Percentiles rank a stretch among this genome's conserved stretches.
Conservation (phyloP, 495 filamentous ascomycete species). For the Penicillium canescens region DNA sequence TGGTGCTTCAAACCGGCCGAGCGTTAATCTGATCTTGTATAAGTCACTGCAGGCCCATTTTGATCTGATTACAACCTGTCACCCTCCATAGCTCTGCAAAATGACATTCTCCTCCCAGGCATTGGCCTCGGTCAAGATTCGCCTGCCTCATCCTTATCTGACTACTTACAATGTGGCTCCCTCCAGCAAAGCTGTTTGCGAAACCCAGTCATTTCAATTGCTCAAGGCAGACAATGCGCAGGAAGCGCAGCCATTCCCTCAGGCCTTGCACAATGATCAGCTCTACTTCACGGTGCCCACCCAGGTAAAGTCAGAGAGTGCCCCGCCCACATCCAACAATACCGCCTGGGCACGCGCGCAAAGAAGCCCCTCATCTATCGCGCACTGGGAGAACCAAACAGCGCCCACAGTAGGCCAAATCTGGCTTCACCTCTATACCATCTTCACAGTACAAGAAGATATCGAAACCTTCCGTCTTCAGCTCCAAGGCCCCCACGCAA, state of each 20-base stretch:
- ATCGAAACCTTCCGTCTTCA: slow-evolving; percentile 16
- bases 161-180: slow-evolving; percentile 14
- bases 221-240: slow-evolving; percentile 2
- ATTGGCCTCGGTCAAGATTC: slow-evolving; percentile 11
- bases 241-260: slow-evolving; percentile 12
- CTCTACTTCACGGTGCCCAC: slow-evolving; percentile 6
- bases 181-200: slow-evolving; percentile 1
- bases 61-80: not conserved
- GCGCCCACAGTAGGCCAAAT: slow-evolving; percentile 51
- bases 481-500: slow-evolving; percentile 6
- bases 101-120: not conserved
- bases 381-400: slow-evolving; percentile 22
- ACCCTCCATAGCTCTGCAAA: not conserved
- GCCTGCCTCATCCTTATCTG: slow-evolving; percentile 16
- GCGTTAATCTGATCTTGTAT: not conserved
- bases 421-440: slow-evolving; percentile 55
- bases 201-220: slow-evolving; percentile 3
- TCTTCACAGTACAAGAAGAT: slow-evolving; percentile 26
- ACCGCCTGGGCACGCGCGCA: slow-evolving; percentile 37
- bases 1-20: not conserved
- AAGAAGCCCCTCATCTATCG: slow-evolving; percentile 21
- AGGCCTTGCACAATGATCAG: slow-evolving; percentile 17
- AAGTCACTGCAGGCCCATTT: slow-evolving; percentile 2
- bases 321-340: slow-evolving; percentile 26
- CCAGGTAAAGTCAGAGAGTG: slow-evolving; percentile 2